Evolutionary conservation across 2,329 filamentous ascomycete genomes (phyloP), one percentile per base, ranked within the genome.

Genomic region (Colletotrichum sp.): DNA sequence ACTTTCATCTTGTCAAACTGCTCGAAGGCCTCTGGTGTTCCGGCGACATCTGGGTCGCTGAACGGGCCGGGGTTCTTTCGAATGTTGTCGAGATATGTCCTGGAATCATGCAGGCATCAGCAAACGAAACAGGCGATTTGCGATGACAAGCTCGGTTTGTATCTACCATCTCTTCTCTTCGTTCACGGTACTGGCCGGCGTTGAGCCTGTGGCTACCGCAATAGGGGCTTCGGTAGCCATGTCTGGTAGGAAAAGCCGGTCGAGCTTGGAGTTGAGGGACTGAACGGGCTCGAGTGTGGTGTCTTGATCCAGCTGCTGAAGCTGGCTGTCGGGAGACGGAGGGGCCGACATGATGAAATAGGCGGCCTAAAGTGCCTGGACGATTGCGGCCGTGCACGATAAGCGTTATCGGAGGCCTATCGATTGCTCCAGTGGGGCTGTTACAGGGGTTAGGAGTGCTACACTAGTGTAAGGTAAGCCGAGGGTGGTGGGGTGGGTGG

Each of bases 71-170:
- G 87, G 36, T 93, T 93, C 74, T 90, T 93, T 72, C 98, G 90
- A 78, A 98, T 93, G 77, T 91, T 93, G 85, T 99, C 93, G 73
- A 99, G 90, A 83, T 98, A 93, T 84, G 92, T 93, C 96, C 96
- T 98, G 78, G 71, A 64, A 75, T 67, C 67, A 75, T 18, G 30
- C 32, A 12, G 34, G 18, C 18, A 34, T 71, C 36, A 76, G 74
- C 64, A 36, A 30, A 57, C 34, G 30, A 8, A 43, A 43, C 57
- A 30, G 24, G 39, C 43, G 18, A 28, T 24, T 55, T 4, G n/a
- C 16, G 52, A 9, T 34, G 59, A 21, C 59, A 63, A 24, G 59
- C 30, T 36, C 16, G 43, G 28, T 30, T 12, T 24, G 18, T 7
- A 2, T 30, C 8, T 26, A 78, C 77, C 77, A 78, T 78, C 77